Evolutionary conservation across 192 early-diverging fungal genomes (phyloP), one percentile per base, ranked within the genome.

Genomic region (Linderina pennispora): DNA sequence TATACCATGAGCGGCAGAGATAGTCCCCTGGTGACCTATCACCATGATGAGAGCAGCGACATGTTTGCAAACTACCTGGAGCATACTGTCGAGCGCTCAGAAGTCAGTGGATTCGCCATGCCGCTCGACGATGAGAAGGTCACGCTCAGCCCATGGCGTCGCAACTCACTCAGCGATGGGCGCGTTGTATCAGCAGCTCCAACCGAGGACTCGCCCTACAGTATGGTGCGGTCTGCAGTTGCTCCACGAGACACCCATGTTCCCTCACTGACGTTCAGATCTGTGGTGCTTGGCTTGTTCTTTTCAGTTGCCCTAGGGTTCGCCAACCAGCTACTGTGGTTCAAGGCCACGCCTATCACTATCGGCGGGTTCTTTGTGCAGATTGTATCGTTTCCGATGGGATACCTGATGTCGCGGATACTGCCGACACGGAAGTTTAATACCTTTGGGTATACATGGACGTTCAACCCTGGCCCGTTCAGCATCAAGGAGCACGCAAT

Each of bases 401-500:
- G 51, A 19, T 20, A 20, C 2, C 15, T 45, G 3, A 15, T 59
- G 36, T 34, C 36, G 6, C 4, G 16, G 16, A 23, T 44, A 7
- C 39, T 53, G 32, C 48, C 60, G 10, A 8, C 48, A 34, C 1
- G 42, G 44, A 2, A 54, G 10, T 37, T 76, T 15, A 56, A 43
- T 3, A 43, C 35, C 4, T 62, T 76, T 24, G 23, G 60, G 35
- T 36, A 8, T 23, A 36, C 7, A 26, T 58, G 14, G 62, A 57
- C 62, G 20, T 36, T 77, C 19, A 77, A 82, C 45, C 76, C 78
- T 9, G 78, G 80, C 3, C 65, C 68, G 8, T 80, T 78, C 50
- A 60, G 52, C 18, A 57, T 77, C 58, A 80, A 80, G 63, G 77
- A 77, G 37, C 84, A 88, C 57, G 85, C 79, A 2, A 62, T 91